Percentiles rank a stretch among this genome's conserved stretches.
These are phyloP conservation scores for Chrysoporthe deuterocubensis DNA, from an alignment of 2,329 filamentous ascomycete genomes.

Conservation along the genomic window DNA sequence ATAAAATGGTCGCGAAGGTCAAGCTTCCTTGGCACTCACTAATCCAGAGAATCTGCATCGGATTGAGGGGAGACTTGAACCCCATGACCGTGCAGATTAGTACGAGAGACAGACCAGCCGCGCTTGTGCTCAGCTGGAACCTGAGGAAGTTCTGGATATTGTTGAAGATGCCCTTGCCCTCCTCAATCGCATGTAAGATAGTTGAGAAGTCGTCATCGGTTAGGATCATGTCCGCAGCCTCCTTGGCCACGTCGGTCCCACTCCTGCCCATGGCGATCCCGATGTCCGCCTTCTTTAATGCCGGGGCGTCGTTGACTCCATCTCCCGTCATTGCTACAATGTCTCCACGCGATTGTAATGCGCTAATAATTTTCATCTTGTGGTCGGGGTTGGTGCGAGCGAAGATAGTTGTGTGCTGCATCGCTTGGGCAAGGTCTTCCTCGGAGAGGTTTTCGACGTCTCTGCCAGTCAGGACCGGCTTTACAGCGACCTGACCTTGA, in stretches of 20 bases:
- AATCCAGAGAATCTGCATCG: conserved; percentile 99
- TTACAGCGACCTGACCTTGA: conserved; percentile 62
- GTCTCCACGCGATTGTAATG: conserved; percentile 88
- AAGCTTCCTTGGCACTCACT: conserved; percentile 62
- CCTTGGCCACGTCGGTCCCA: conserved; percentile 75
- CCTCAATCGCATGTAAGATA: conserved; percentile 93
- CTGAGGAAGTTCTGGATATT: conserved; percentile 99
- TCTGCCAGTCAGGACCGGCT: conserved; percentile 80
- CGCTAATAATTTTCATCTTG: conserved; percentile 95
- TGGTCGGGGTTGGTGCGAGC: conserved; percentile 96
- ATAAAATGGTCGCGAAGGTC: background rate
- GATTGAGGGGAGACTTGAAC: conserved; percentile 93
- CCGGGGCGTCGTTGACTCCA: conserved; percentile 84
- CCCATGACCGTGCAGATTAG: conserved; percentile 91
- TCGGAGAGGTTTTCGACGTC: conserved; percentile 94
- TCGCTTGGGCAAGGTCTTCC: conserved; percentile 79
- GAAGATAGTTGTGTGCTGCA: conserved; percentile 90
- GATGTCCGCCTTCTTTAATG: conserved; percentile 73
- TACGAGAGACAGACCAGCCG: conserved; percentile 88
- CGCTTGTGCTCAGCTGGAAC: conserved; percentile 96
- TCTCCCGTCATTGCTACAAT: conserved; percentile 99
- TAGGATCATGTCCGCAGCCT: conserved; percentile 85
- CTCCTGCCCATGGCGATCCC: conserved; percentile 76
- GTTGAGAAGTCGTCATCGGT: conserved; percentile 90
- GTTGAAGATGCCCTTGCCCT: conserved; percentile 99